These are phyloP conservation scores for Trypanosoma scelopori DNA, from an alignment of 208 protist genomes.

Conservation along the genomic window DNA sequence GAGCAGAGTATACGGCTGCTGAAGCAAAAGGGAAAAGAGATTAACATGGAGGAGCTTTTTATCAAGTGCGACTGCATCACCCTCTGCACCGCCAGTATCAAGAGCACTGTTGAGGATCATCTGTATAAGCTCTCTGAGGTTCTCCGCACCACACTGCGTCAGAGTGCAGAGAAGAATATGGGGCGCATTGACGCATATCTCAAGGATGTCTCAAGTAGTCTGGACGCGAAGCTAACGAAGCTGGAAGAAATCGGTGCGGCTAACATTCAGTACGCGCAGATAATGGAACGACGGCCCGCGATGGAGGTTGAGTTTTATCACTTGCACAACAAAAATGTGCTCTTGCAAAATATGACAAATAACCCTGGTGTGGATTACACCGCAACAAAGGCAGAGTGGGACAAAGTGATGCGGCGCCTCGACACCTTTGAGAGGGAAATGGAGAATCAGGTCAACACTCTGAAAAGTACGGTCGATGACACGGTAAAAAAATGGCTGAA, in stretches of 20 bases:
- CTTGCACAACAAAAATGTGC: conserved; percentile 92
- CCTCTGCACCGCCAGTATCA: conserved; percentile 92
- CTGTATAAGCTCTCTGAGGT: conserved; percentile 88
- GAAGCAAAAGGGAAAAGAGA: conserved; percentile 95
- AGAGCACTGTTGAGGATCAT: conserved; percentile 93
- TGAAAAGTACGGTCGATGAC: conserved; percentile 64
- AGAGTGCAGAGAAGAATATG: conserved; percentile 82
- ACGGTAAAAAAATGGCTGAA: conserved; percentile 79
- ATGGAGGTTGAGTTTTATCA: conserved; percentile 90
- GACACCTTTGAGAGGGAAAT: conserved; percentile 93
- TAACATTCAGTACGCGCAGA: conserved; percentile 74
- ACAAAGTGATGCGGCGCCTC: conserved; percentile 80
- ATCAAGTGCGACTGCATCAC: conserved; percentile 95
- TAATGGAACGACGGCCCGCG: conserved; percentile 81
- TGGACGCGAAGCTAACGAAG: conserved; percentile 88
- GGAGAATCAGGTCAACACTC: conserved; percentile 81
- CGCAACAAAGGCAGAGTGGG: conserved; percentile 72
- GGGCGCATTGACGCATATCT: conserved; percentile 86
- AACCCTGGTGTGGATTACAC: conserved; percentile 68
- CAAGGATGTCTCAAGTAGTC: conserved; percentile 51
- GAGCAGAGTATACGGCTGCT: conserved; percentile 94
- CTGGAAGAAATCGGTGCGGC: conserved; percentile 93
- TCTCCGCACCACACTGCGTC: conserved; percentile 83
- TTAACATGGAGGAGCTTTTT: conserved; percentile 92
- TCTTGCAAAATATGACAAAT: conserved; percentile 89